A percentile compares a stretch with the other conserved stretches of the same genome.
Evolutionary conservation across 352 stramenopile species (phyloP).

Genomic region (Phytophthora vignae): DNA sequence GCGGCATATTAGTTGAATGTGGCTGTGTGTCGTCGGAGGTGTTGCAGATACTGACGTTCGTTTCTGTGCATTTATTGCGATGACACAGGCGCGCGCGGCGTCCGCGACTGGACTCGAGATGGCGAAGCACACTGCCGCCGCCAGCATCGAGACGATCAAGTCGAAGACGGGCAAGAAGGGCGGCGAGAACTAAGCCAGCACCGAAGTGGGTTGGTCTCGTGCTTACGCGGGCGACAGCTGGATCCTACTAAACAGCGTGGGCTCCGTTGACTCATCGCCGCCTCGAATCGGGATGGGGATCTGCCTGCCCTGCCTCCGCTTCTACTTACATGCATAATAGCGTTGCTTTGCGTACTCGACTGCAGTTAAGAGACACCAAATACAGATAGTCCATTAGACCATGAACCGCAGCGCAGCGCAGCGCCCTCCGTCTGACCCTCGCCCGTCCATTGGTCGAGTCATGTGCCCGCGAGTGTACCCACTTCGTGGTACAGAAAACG

Average conservation of each 20-base stretch:
- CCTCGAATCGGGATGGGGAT: conserved; percentile 12
- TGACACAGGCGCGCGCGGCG: conserved; percentile 59
- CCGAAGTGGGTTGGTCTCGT: conserved; percentile 11
- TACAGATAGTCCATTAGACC: conserved; percentile 46
- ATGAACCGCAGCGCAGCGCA: not conserved
- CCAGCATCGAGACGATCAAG: conserved; percentile 80
- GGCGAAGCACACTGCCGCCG: conserved; percentile 78
- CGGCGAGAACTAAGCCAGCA: conserved; percentile 45
- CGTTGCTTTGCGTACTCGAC: conserved; percentile 34
- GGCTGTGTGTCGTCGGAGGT: not conserved
- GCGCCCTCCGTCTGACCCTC: not conserved
- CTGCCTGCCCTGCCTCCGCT: conserved; percentile 22
- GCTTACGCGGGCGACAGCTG: not conserved
- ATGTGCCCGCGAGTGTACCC: conserved; percentile 9
- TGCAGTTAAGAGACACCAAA: conserved; percentile 39
- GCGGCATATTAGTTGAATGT: not conserved
- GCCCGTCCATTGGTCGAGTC: not conserved
- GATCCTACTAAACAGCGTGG: conserved; percentile 24
- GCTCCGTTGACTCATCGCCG: conserved; percentile 19
- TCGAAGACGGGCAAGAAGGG: conserved; percentile 81
- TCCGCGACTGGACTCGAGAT: conserved; percentile 77
- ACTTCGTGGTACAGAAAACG: conserved; percentile 13
- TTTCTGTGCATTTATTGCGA: not conserved
- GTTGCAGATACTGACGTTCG: conserved; percentile 13
- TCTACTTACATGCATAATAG: conserved; percentile 29